Base-by-base conservation (phyloP, 1,284 basidiomycete species). In the Trichosporon ovoides region DNA sequence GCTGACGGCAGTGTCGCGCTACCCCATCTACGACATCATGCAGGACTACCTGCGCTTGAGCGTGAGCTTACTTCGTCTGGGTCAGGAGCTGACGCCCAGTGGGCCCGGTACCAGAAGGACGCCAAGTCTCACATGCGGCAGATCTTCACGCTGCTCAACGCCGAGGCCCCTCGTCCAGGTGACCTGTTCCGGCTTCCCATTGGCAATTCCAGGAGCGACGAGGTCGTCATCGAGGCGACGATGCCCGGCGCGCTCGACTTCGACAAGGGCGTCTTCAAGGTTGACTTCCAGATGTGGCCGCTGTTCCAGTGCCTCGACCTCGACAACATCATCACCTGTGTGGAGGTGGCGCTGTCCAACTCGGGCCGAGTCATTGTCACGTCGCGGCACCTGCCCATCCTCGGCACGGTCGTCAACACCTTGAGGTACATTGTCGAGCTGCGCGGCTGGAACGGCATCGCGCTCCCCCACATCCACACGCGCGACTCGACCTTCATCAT, bases 251-350 rank as follows among this genome's bases (percentile, higher is more conserved):
- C 71, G 2, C 61, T 71, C 52, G 78, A 80, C 59, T 80, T 79
- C 67, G 73, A 77, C 31, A 68, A 68, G 24, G 77, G 75, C 22
- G 61, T 78, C 34, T 66, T 77, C 53, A 71, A 75, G 48, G 74
- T 78, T 54, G 75, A 81, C 69, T 94, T 95, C 72, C 91, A 92
- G 51, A 91, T 96, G 85, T 98, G 93, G 92, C 94, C 94, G 0
- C 74, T 98, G 55, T 97, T 98, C 83, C 91, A 95, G 74, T 89
- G 88, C 63, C 78, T 98, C 59, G 93, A 93, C 68, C 84, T 97
- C 59, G 94, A 96, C 74, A 93, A 96, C 70, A 89, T 98, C 61
- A 78, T 98, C 58, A 93, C 89, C 24, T 88, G 92, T 59, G 91
- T 91, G 72, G 94, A 98, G 83, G 40, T 97, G 66, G 94, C 93